phyloP scores from a whole-genome alignment of 2,329 filamentous ascomycete genomes.

The Exophiala phaeomuriformis region DNA sequence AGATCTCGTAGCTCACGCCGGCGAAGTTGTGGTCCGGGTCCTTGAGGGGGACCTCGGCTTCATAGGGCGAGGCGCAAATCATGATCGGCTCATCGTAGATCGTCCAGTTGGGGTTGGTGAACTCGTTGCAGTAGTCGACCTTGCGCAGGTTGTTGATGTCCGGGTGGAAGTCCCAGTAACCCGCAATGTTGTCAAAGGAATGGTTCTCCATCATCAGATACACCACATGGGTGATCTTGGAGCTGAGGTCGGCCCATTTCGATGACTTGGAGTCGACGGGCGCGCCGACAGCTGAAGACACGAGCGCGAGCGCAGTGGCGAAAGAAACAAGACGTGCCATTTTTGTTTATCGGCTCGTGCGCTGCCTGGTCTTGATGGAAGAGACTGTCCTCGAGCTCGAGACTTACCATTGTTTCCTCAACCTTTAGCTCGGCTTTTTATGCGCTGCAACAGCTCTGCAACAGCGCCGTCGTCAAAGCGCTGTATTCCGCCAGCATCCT shows the following conservation, averaged over 20 bases:
- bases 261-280: conserved; percentile 6
- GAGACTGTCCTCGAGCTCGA: not conserved
- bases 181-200: conserved; percentile 19
- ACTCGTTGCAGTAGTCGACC: conserved; percentile 16
- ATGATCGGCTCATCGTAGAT: conserved; percentile 17
- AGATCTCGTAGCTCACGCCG: conserved; percentile 19
- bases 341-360: not conserved
- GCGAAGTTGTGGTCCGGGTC: conserved; percentile 21
- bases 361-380: not conserved
- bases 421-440: not conserved
- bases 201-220: conserved; percentile 19
- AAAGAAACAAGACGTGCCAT: conserved; percentile 9
- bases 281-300: conserved; percentile 8
- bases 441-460: not conserved
- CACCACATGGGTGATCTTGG: conserved; percentile 17
- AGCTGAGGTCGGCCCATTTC: conserved; percentile 12
- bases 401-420: not conserved
- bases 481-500: not conserved
- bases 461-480: not conserved
- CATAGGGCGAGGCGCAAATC: conserved; percentile 15
- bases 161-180: conserved; percentile 18
- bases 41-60: conserved; percentile 13
- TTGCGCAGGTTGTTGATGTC: conserved; percentile 17
- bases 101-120: conserved; percentile 21
- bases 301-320: conserved; percentile 7